These are phyloP conservation scores for Tephrocybe rancida DNA, from an alignment of 768 basidiomycete species.

Conservation along the genomic window DNA sequence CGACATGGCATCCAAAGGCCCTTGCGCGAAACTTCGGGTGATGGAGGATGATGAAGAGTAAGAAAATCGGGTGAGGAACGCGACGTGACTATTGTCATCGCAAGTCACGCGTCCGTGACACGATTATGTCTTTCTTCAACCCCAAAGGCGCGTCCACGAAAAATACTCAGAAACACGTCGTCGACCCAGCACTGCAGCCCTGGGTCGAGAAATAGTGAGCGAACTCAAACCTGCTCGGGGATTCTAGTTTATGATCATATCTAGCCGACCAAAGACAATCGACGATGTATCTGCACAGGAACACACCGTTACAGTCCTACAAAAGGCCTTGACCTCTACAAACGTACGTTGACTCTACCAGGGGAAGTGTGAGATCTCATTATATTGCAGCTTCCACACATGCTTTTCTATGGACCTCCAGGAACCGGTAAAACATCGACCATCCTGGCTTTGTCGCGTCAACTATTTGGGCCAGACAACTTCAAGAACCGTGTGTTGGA, in stretches of 20 bases:
- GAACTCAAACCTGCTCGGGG: neutral
- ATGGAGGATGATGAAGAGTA: constrained; percentile 21
- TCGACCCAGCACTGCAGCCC: constrained; percentile 71
- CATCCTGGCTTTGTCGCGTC: constrained; percentile 90
- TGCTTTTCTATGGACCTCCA: constrained; percentile 99
- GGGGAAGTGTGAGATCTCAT: neutral
- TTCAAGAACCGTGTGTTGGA: constrained; percentile 93
- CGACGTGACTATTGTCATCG: constrained; percentile 39
- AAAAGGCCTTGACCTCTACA: constrained; percentile 87
- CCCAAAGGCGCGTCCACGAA: constrained; percentile 44
- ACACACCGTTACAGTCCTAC: constrained; percentile 90
- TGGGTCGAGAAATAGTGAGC: constrained; percentile 99
- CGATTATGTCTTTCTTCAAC: constrained; percentile 68
- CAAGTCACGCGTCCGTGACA: constrained; percentile 53
- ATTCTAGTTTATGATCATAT: neutral
- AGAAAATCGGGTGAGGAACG: constrained; percentile 29
- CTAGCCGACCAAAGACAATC: constrained; percentile 94
- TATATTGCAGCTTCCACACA: constrained; percentile 85
- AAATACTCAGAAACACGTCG: constrained; percentile 41
- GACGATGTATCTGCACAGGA: constrained; percentile 98
- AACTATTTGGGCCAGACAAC: constrained; percentile 96
- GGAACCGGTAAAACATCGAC: constrained; percentile 99
- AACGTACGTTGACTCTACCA: constrained; percentile 61
- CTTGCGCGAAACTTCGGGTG: constrained; percentile 16
- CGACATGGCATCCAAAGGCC: constrained; percentile 37